phyloP scores from a whole-genome alignment of 2,329 filamentous ascomycete genomes.

The Aspergillus jensenii region DNA sequence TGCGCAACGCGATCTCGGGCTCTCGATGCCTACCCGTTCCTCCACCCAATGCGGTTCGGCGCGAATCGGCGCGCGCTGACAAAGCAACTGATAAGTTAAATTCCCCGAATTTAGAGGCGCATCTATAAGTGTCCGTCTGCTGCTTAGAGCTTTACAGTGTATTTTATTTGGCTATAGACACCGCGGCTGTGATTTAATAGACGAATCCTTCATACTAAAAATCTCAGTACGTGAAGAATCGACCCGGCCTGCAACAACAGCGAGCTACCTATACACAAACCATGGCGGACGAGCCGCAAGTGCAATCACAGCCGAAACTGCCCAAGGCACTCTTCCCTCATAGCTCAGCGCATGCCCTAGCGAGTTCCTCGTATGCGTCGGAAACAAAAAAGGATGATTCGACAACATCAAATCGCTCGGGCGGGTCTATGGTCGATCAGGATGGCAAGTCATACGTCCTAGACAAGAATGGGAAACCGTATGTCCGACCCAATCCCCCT shows the following conservation, averaged over 20 bases:
- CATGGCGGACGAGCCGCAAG: constrained; percentile 22
- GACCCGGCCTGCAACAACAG: too few species aligned
- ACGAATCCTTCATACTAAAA: not conserved
- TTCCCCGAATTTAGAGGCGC: not conserved
- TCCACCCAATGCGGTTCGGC: not conserved
- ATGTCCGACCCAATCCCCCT: constrained; percentile 20
- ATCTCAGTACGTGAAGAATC: not conserved
- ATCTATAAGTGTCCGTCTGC: not conserved
- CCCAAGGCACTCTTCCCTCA: constrained; percentile 17
- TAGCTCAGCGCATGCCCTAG: constrained; percentile 14
- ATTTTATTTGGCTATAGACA: not conserved
- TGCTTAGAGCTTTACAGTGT: not conserved
- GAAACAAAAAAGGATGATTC: constrained; percentile 24
- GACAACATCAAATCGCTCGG: constrained; percentile 33
- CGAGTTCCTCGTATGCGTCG: constrained; percentile 17
- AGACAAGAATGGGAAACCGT: constrained; percentile 53
- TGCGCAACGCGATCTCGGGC: not conserved
- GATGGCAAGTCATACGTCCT: constrained; percentile 52
- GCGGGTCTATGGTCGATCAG: constrained; percentile 50
- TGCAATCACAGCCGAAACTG: constrained; percentile 11
- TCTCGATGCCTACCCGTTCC: not conserved
- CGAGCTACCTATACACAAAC: not conserved
- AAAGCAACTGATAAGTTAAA: constrained; percentile 13
- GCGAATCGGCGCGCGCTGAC: constrained; percentile 15
- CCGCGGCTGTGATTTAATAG: not conserved